These are phyloP conservation scores for Ophiostoma angusticollis DNA, from an alignment of 2,329 filamentous ascomycete species.

Conservation along the genomic window DNA sequence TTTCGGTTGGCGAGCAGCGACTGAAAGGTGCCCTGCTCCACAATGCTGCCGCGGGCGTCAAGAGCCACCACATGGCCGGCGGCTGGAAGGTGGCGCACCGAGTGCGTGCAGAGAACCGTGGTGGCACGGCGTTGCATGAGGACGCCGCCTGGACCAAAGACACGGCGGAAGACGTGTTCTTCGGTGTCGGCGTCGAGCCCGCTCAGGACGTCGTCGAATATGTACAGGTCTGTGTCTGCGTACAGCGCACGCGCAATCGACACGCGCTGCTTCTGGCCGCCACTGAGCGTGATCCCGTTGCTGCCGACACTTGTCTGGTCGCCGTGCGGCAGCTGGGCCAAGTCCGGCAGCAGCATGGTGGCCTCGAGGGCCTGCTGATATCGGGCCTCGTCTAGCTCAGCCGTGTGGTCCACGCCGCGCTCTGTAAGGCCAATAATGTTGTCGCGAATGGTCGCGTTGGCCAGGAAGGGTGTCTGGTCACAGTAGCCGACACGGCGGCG, in stretches of 20 bases:
- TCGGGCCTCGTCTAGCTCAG: slow-evolving; percentile 13
- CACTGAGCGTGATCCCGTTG: slow-evolving; percentile 24
- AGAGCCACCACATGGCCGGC: slow-evolving; percentile 37
- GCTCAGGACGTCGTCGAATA: slow-evolving; percentile 13
- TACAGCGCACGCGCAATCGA: slow-evolving; percentile 18
- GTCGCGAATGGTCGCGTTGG: slow-evolving; percentile 22
- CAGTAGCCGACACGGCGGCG: slow-evolving; percentile 24
- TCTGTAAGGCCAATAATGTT: slow-evolving; percentile 19
- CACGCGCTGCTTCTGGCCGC: slow-evolving; percentile 23
- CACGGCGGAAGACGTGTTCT: slow-evolving; percentile 25
- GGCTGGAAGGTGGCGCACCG: slow-evolving; percentile 25
- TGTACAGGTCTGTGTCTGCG: slow-evolving; percentile 14
- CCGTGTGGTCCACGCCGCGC: too few relatives aligned
- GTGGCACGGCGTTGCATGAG: slow-evolving; percentile 6
- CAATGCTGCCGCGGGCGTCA: slow-evolving; percentile 24
- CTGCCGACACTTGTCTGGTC: slow-evolving; percentile 24
- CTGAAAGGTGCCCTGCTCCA: slow-evolving; percentile 31
- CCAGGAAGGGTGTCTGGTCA: slow-evolving; percentile 25
- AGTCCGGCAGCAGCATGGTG: slow-evolving; percentile 19
- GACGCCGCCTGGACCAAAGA: slow-evolving; percentile 21
- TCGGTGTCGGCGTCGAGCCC: slow-evolving; percentile 28
- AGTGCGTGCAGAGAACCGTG: slow-evolving; percentile 26
- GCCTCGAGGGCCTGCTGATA: slow-evolving; percentile 22
- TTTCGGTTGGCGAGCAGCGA: slow-evolving; percentile 24
- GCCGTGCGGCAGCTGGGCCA: slow-evolving; percentile 21